Percentiles rank a stretch among this genome's conserved stretches.
Conservation (phyloP, 2,329 filamentous ascomycete species). For the Colletotrichum karsti region DNA sequence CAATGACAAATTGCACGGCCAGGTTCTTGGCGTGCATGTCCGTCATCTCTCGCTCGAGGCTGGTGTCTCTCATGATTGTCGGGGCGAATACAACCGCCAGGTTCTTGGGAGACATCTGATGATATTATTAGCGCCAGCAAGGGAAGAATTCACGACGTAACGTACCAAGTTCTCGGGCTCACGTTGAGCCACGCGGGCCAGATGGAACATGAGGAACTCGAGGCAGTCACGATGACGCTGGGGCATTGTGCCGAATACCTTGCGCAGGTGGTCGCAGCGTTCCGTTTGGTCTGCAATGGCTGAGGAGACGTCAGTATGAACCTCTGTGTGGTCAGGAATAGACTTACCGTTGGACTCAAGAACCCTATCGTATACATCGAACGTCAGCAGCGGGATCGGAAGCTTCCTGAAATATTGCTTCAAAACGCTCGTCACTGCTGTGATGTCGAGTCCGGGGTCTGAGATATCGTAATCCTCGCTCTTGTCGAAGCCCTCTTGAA, state of each 20-base stretch:
- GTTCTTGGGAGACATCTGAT: slow-evolving; percentile 93
- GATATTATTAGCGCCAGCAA: background rate
- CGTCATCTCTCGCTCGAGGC: slow-evolving; percentile 92
- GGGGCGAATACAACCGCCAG: slow-evolving; percentile 96
- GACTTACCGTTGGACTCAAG: slow-evolving; percentile 80
- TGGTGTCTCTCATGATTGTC: slow-evolving; percentile 93
- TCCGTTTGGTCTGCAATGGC: slow-evolving; percentile 72
- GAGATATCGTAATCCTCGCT: slow-evolving; percentile 90
- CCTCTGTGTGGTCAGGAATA: background rate
- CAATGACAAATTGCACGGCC: slow-evolving; percentile 91
- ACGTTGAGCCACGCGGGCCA: slow-evolving; percentile 84
- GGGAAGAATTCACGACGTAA: slow-evolving; percentile 21
- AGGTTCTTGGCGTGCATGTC: slow-evolving; percentile 95
- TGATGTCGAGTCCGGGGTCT: slow-evolving; percentile 92
- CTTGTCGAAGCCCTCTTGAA: slow-evolving; percentile 92
- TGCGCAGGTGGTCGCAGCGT: slow-evolving; percentile 75
- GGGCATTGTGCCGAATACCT: slow-evolving; percentile 81
- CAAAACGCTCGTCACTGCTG: slow-evolving; percentile 91
- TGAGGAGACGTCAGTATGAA: slow-evolving; percentile 42
- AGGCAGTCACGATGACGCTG: slow-evolving; percentile 87
- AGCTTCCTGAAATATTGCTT: slow-evolving; percentile 98
- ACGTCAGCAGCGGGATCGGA: slow-evolving; percentile 88
- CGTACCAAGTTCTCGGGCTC: slow-evolving; percentile 85
- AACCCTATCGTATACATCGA: slow-evolving; percentile 89
- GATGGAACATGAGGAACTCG: slow-evolving; percentile 93